These are phyloP conservation scores for Globisporangium cederbergense DNA, from an alignment of 352 stramenopile genomes.

Conservation along the genomic window DNA sequence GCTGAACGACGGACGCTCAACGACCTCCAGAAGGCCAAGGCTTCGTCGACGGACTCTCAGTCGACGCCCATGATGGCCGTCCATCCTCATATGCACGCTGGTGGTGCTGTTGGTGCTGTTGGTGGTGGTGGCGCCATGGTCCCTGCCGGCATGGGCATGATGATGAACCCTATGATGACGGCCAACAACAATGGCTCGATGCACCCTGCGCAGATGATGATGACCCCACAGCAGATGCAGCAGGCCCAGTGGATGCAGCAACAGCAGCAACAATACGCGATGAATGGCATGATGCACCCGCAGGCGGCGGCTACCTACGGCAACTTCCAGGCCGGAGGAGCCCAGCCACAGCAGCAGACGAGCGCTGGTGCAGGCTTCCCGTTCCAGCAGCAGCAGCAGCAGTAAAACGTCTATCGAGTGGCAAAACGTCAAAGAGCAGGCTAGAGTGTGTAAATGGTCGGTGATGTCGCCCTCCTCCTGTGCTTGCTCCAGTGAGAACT, in stretches of 20 bases:
- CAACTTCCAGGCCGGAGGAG: constrained; percentile 11
- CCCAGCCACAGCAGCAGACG: not conserved
- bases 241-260: constrained; percentile 33
- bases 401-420: not conserved
- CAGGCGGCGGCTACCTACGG: constrained; percentile 6
- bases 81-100: constrained; percentile 27
- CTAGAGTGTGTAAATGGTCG: not conserved
- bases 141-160: constrained; percentile 23
- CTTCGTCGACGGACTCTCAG: constrained; percentile 19
- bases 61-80: constrained; percentile 40
- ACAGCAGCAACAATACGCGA: constrained; percentile 15
- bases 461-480: not conserved
- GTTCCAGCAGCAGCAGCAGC: constrained; percentile 6
- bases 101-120: constrained; percentile 3
- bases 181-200: constrained; percentile 20
- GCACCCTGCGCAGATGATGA: constrained; percentile 28
- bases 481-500: not conserved
- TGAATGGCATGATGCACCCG: constrained; percentile 17
- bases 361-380: constrained; percentile 2
- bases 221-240: constrained; percentile 30
- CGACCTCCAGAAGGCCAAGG: constrained; percentile 51
- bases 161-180: constrained; percentile 39
- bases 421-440: not conserved
- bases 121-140: constrained; percentile 8
- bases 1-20: constrained; percentile 50